Conservation (phyloP, 441 rosid genomes). For the Syzygium syzygioides region DNA sequence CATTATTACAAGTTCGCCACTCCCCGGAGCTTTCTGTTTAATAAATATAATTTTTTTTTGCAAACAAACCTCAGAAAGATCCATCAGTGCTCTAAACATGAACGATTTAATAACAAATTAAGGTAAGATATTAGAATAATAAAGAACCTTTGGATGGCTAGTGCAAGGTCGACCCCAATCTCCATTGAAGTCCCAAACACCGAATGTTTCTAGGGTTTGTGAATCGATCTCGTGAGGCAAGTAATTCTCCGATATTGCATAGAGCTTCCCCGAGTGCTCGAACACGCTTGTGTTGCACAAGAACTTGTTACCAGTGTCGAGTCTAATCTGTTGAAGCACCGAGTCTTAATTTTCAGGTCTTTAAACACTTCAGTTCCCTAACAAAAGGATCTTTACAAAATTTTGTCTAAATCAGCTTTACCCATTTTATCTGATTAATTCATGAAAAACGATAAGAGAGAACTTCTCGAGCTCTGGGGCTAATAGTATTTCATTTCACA, state of each 20-base stretch:
- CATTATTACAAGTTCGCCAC: constrained; percentile 24
- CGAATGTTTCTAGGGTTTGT: background rate
- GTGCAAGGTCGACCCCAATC: background rate
- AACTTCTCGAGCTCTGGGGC: too few relatives aligned
- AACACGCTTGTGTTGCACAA: constrained; percentile 9
- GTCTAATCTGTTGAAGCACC: background rate
- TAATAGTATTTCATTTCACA: too few relatives aligned
- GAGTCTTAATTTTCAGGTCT: background rate
- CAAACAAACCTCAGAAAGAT: background rate
- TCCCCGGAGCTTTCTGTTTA: constrained; percentile 21
- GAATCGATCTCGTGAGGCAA: constrained; percentile 5
- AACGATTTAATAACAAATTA: background rate
- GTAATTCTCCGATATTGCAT: background rate
- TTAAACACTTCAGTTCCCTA: background rate
- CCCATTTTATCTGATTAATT: too few relatives aligned
- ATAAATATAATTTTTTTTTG: background rate
- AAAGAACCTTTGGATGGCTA: background rate
- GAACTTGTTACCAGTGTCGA: background rate
- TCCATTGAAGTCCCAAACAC: background rate
- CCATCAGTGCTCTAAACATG: background rate
- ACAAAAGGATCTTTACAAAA: too few relatives aligned
- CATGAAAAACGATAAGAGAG: too few relatives aligned
- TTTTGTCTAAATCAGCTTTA: too few relatives aligned
- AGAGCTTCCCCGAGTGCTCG: constrained; percentile 5
- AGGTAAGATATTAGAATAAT: background rate